Conservation (phyloP, 805 yeast species). For the Saturnispora diversa region DNA sequence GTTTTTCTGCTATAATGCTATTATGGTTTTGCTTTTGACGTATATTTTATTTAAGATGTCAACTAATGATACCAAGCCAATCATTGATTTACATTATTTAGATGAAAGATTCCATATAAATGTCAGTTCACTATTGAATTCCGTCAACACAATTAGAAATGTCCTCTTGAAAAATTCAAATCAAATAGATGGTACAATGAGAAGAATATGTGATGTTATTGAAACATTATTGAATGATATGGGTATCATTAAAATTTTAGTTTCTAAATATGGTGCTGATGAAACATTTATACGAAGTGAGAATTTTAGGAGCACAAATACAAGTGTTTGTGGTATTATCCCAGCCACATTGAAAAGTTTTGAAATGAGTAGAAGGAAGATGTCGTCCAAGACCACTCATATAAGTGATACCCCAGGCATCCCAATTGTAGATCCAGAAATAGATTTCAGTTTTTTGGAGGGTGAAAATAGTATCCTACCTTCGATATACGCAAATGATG, state of each 20-base stretch:
- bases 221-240: constrained; percentile 36
- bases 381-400: not conserved
- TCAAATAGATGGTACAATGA: constrained; percentile 36
- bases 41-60: constrained; percentile 30
- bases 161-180: constrained; percentile 27
- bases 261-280: constrained; percentile 24
- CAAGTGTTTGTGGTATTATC: constrained; percentile 29
- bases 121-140: constrained; percentile 23
- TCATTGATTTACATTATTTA: constrained; percentile 25
- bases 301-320: constrained; percentile 25
- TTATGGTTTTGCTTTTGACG: constrained; percentile 35
- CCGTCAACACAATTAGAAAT: constrained; percentile 30
- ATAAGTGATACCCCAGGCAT: too few relatives aligned
- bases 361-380: constrained; percentile 12
- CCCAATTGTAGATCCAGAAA: too few relatives aligned
- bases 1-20: constrained; percentile 37
- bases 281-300: constrained; percentile 19
- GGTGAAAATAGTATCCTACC: too few relatives aligned
- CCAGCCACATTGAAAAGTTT: constrained; percentile 26
- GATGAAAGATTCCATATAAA: constrained; percentile 25
- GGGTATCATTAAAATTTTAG: constrained; percentile 30
- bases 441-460: too few relatives aligned
- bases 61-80: constrained; percentile 14
- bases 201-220: constrained; percentile 35
- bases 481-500: constrained; percentile 10